These are phyloP conservation scores for Emergomyces orientalis DNA, from an alignment of 2,329 filamentous ascomycete species.

Conservation along the genomic window DNA sequence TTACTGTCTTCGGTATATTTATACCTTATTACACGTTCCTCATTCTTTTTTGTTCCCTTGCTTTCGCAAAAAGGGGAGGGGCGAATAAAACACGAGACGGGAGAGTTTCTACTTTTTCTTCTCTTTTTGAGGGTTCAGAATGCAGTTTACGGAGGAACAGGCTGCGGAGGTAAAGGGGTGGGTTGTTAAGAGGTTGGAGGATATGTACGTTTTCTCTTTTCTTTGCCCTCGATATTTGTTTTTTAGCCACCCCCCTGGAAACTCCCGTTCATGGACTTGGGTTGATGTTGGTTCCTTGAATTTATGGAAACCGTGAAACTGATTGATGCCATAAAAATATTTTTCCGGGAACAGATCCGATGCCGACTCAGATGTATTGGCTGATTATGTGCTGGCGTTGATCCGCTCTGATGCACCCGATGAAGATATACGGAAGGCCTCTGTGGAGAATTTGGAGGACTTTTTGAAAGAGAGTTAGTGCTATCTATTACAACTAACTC, in stretches of 20 bases:
- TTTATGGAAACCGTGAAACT: background rate
- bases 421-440: conserved; percentile 44
- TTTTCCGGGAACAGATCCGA: conserved; percentile 41
- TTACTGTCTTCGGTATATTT: too few relatives aligned
- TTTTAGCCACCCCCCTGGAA: background rate
- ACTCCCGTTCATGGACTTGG: background rate
- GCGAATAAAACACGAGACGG: too few relatives aligned
- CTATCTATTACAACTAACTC: too few relatives aligned
- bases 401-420: conserved; percentile 48
- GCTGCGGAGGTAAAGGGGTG: conserved; percentile 47
- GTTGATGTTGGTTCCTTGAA: background rate
- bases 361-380: conserved; percentile 52
- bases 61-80: background rate
- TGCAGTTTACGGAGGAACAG: conserved; percentile 48
- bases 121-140: too few relatives aligned
- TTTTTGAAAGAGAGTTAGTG: conserved; percentile 47
- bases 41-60: background rate
- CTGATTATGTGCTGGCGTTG: conserved; percentile 53
- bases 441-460: conserved; percentile 48
- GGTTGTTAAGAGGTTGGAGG: conserved; percentile 50
- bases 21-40: too few relatives aligned
- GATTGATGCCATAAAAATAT: background rate
- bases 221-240: too few relatives aligned
- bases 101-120: too few relatives aligned
- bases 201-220: conserved; percentile 38